These are phyloP conservation scores for Phytophthora cactorum DNA, from an alignment of 352 stramenopile genomes.

Conservation along the genomic window DNA sequence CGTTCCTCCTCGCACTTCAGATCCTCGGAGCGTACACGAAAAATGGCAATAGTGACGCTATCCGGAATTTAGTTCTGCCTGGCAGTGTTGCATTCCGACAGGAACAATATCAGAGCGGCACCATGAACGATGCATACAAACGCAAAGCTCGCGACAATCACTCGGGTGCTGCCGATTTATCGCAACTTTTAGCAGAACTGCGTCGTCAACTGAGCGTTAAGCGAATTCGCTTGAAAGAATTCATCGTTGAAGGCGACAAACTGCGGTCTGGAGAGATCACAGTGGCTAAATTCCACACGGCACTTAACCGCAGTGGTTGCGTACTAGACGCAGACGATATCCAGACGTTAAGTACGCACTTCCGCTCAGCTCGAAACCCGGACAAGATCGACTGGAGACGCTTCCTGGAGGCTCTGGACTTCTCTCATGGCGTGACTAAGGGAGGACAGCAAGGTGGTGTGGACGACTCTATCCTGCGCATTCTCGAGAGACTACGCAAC, in stretches of 20 bases:
- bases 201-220: slow-evolving; percentile 65
- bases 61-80: slow-evolving; percentile 39
- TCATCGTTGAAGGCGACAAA: slow-evolving; percentile 82
- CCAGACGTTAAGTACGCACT: slow-evolving; percentile 65
- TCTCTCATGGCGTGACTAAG: slow-evolving; percentile 29
- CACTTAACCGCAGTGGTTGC: slow-evolving; percentile 81
- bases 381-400: slow-evolving; percentile 85
- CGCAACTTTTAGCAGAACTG: slow-evolving; percentile 61
- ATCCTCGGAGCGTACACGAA: slow-evolving; percentile 38
- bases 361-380: slow-evolving; percentile 56
- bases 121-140: slow-evolving; percentile 33
- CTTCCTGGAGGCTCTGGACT: slow-evolving; percentile 71
- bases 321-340: slow-evolving; percentile 72
- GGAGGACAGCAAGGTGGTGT: background rate
- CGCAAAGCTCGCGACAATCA: slow-evolving; percentile 42
- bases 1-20: slow-evolving; percentile 74
- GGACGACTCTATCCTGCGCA: slow-evolving; percentile 37
- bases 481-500: slow-evolving; percentile 54
- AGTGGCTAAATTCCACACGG: slow-evolving; percentile 86
- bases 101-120: slow-evolving; percentile 52
- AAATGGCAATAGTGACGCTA: slow-evolving; percentile 24
- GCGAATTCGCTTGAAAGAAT: slow-evolving; percentile 85
- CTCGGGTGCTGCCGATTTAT: slow-evolving; percentile 35
- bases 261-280: slow-evolving; percentile 83
- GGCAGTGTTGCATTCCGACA: slow-evolving; percentile 71